Evolutionary conservation across 2,329 filamentous ascomycete genomes (phyloP).

Genomic region (Trichoderma lentiforme): DNA sequence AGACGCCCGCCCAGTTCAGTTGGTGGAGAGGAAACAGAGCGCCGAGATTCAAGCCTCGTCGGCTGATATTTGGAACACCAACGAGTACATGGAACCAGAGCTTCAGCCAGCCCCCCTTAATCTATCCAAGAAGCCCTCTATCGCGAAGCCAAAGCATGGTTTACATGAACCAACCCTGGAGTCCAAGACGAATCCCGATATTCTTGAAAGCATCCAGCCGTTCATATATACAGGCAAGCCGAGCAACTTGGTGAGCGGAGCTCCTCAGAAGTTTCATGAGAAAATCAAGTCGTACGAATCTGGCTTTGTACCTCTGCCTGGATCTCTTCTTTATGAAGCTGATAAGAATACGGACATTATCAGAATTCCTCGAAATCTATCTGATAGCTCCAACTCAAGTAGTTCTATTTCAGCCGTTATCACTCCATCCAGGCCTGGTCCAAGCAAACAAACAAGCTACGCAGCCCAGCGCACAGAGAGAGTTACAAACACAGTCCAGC

Average conservation of each 20-base stretch:
- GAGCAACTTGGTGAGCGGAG: background rate
- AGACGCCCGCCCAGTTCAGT: constrained; percentile 18
- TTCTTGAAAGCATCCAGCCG: background rate
- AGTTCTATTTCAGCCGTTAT: constrained; percentile 19
- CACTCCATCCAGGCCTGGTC: constrained; percentile 23
- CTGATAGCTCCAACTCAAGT: constrained; percentile 6
- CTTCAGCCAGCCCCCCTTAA: constrained; percentile 28
- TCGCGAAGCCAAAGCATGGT: background rate
- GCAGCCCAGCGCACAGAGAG: background rate
- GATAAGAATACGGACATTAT: constrained; percentile 5
- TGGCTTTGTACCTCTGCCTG: constrained; percentile 10
- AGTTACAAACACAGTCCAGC: no score
- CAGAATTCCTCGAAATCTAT: constrained; percentile 15
- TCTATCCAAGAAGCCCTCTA: constrained; percentile 16
- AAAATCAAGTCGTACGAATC: background rate
- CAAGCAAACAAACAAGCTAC: background rate
- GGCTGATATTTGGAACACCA: constrained; percentile 25
- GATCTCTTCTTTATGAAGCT: constrained; percentile 12
- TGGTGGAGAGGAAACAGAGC: constrained; percentile 22
- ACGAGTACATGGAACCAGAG: constrained; percentile 22
- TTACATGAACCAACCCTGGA: background rate
- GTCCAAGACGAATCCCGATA: background rate
- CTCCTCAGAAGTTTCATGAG: background rate
- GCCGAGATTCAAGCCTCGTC: constrained; percentile 22
- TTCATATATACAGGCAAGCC: background rate